These are phyloP conservation scores for Pyrenophora teres DNA, from an alignment of 2,329 filamentous ascomycete genomes.

Conservation along the genomic window DNA sequence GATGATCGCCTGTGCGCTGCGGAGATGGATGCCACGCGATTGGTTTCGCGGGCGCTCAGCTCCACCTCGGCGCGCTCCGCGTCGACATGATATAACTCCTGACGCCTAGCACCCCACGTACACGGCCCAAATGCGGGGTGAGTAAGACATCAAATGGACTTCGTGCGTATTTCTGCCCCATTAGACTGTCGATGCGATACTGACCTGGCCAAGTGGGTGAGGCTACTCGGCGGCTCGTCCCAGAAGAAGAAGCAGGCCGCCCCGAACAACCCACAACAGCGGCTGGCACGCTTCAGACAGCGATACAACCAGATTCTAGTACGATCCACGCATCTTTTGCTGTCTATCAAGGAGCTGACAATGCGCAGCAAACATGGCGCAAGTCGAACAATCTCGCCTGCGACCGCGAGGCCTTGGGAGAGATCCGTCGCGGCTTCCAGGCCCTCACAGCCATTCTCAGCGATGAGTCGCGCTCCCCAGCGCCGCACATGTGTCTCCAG, in stretches of 20 bases:
- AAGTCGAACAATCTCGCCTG: constrained; percentile 56
- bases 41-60: constrained; percentile 15
- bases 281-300: constrained; percentile 65
- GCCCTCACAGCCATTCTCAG: constrained; percentile 70
- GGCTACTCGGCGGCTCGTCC: constrained; percentile 63
- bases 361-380: constrained; percentile 63
- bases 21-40: constrained; percentile 15
- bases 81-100: constrained; percentile 18
- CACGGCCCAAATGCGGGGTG: constrained; percentile 33
- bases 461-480: constrained; percentile 85
- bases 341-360: constrained; percentile 15
- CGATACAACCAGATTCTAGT: constrained; percentile 59
- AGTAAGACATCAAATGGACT: constrained; percentile 32
- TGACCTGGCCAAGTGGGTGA: constrained; percentile 58
- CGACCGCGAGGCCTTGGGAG: constrained; percentile 57
- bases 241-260: constrained; percentile 58
- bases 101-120: constrained; percentile 22
- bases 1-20: constrained; percentile 1
- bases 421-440: constrained; percentile 60
- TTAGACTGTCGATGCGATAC: constrained; percentile 7
- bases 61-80: constrained; percentile 17
- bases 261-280: constrained; percentile 62
- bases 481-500: constrained; percentile 88
- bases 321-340: constrained; percentile 48
- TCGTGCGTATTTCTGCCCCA: constrained; percentile 19